phyloP scores from a whole-genome alignment of 2,329 filamentous ascomycete genomes.

The Botrytis deweyae region DNA sequence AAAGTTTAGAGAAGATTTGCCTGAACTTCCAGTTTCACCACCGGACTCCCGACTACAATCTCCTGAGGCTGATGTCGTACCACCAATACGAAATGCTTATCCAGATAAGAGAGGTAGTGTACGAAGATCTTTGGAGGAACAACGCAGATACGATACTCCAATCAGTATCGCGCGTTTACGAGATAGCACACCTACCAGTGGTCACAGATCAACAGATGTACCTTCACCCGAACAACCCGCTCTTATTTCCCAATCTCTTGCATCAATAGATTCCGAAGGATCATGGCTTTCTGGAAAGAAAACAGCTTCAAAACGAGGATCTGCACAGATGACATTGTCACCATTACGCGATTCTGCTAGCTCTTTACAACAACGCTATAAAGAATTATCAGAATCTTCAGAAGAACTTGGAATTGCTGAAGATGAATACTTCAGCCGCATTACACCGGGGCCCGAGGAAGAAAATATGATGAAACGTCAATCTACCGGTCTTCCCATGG shows the following conservation, averaged over 20 bases:
- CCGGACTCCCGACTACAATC: conserved; percentile 80
- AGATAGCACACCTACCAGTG: conserved; percentile 47
- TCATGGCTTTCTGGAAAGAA: conserved; percentile 87
- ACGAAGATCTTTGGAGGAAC: conserved; percentile 38
- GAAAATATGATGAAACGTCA: conserved; percentile 41
- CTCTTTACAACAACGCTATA: conserved; percentile 45
- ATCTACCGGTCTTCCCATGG: conserved; percentile 48
- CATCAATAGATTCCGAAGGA: conserved; percentile 91
- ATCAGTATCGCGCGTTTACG: conserved; percentile 45
- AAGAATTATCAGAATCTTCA: conserved; percentile 58
- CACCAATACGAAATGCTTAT: conserved; percentile 39
- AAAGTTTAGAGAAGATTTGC: conserved; percentile 88
- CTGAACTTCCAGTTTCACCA: conserved; percentile 81
- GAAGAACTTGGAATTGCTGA: conserved; percentile 66
- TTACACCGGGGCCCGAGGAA: conserved; percentile 44
- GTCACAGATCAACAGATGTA: conserved; percentile 42
- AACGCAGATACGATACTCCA: conserved; percentile 49
- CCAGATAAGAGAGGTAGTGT: conserved; percentile 29
- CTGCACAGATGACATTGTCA: conserved; percentile 46
- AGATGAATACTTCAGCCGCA: conserved; percentile 70
- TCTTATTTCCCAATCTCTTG: conserved; percentile 76
- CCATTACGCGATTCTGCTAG: conserved; percentile 44
- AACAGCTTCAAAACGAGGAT: conserved; percentile 48
- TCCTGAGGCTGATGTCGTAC: conserved; percentile 58
- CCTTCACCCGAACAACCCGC: conserved; percentile 52